Evolutionary conservation across 1,284 basidiomycete species (phyloP), one percentile per base, ranked within the genome.

Genomic region (Phenoliferia sp.): DNA sequence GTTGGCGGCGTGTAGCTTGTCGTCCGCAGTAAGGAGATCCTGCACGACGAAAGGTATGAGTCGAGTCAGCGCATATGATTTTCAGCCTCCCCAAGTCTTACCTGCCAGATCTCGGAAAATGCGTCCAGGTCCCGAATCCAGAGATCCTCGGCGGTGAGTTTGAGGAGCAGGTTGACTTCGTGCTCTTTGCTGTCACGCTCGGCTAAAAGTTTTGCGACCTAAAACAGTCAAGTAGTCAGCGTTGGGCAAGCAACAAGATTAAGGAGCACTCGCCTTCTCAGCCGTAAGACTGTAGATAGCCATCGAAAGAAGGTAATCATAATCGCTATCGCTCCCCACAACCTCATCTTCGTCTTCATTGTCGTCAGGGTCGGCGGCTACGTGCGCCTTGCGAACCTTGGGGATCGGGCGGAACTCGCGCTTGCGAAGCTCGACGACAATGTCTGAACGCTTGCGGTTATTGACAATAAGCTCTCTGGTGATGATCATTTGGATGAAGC

Each of bases 401-500:
- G 94, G 90, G 85, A 98, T 94, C 12, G 94, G 87, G 22, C 87
- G 84, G 86, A 99, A 99, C 34, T 93, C 84, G 74, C 86, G 85
- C 78, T 85, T 85, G 68, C 92, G 88, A 76, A 99, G 80, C 73
- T 99, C 95, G 0, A 79, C 81, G 31, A 97, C 88, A 73, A 99
- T 89, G 65, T 90, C 91, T 2, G 82, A 84, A 79, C 93, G 94
- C 82, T 93, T 95, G 76, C 94, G 89, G 77, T 91, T 94, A n/a
- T 88, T 87, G 32, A 99, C 88, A n/a, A 85, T 80, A n/a, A 99
- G 85, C 77, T 94, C 83, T 77, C 87, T 90, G 72, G 88, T 85
- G 70, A 99, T 86, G 77, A 99, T 97, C 94, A 97, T 94, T 78
- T 92, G 85, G 58, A 99, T 88, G 81, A 99, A 99, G 33, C 94